Conservation (phyloP, 176 grass and related monocot species). For the Areca catechu region DNA sequence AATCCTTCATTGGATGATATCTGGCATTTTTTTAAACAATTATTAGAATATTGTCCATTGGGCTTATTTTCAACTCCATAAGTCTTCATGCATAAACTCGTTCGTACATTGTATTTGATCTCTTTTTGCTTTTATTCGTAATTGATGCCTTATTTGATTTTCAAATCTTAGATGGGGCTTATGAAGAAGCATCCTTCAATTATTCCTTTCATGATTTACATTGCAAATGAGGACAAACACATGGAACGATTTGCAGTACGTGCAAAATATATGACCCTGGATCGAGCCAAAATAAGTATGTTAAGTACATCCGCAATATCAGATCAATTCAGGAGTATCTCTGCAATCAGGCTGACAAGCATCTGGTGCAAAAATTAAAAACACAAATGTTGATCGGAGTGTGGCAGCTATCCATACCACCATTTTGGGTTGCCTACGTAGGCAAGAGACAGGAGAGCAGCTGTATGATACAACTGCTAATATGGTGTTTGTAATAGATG, state of each 20-base stretch:
- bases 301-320: conserved; percentile 92
- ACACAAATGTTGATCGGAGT: conserved; percentile 89
- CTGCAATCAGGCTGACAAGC: conserved; percentile 82
- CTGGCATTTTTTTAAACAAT: no score
- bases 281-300: conserved; percentile 91
- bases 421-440: conserved; percentile 71
- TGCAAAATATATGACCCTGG: conserved; percentile 96
- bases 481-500: conserved; percentile 54
- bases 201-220: conserved; percentile 96
- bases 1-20: no score
- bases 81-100: no score
- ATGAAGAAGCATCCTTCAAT: conserved; percentile 99
- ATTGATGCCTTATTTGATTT: conserved; percentile 14
- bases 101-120: not conserved
- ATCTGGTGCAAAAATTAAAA: conserved; percentile 91
- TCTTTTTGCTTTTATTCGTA: conserved; percentile 16
- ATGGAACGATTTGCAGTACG: conserved; percentile 90
- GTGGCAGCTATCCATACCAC: conserved; percentile 84
- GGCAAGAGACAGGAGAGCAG: conserved; percentile 50
- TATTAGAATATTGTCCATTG: no score
- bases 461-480: conserved; percentile 67
- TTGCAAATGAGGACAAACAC: conserved; percentile 91
- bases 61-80: no score
- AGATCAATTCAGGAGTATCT: conserved; percentile 88
- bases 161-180: conserved; percentile 74